A percentile compares a stretch with the other conserved stretches of the same genome.
Evolutionary conservation across 2,329 filamentous ascomycete genomes (phyloP).

Genomic region (Blastomyces emzantsi): DNA sequence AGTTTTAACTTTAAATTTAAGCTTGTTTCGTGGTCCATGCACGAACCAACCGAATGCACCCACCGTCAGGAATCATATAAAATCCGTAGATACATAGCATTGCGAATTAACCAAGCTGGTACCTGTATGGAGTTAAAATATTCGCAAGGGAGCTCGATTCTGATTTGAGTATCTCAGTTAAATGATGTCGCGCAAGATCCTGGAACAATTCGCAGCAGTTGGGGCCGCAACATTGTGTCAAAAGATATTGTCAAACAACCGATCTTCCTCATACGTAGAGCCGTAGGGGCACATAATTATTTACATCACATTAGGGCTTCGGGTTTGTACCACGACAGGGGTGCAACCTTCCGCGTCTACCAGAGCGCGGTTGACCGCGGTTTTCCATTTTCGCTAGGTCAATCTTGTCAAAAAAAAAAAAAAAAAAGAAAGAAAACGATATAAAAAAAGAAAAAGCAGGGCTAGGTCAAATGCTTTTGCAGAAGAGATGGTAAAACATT

Average conservation of each 20-base stretch:
- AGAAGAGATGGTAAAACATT: not conserved
- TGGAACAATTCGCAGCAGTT: not conserved
- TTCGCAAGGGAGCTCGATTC: not conserved
- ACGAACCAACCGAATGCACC: not conserved
- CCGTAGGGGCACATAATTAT: not conserved
- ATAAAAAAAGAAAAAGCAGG: no score
- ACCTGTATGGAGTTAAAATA: not conserved
- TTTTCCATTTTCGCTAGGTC: not conserved
- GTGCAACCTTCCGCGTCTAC: not conserved
- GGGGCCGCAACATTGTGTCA: not conserved
- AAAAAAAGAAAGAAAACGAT: no score
- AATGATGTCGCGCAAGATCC: not conserved
- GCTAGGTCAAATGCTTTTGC: not conserved
- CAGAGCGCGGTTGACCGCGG: not conserved
- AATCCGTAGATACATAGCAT: no score
- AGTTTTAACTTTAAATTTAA: slow-evolving; percentile 1
- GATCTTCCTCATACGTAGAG: not conserved
- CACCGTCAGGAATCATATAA: not conserved
- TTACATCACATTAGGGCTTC: not conserved
- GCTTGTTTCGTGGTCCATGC: not conserved
- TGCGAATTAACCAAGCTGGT: not conserved
- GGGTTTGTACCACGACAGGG: not conserved
- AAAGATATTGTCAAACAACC: not conserved
- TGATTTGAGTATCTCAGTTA: not conserved
- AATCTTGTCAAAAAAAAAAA: not conserved